Evolutionary conservation across 2,329 filamentous ascomycete species (phyloP).

Genomic region (Fusarium nanum): DNA sequence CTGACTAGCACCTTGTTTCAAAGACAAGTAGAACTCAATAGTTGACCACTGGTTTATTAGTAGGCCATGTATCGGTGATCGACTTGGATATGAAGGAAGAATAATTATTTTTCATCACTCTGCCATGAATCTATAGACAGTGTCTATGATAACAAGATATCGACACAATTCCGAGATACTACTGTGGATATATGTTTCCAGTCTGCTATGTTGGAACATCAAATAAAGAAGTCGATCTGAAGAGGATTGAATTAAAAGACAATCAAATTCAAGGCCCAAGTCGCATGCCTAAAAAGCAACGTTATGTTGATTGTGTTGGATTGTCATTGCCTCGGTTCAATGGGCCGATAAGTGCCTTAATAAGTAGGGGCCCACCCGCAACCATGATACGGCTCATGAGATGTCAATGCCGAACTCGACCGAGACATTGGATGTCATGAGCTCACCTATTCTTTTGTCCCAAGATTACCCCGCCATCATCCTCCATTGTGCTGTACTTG

Average conservation of each 20-base stretch:
- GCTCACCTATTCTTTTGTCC: background rate
- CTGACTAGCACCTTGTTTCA: background rate
- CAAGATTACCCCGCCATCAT: conserved; percentile 13
- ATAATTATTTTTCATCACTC: background rate
- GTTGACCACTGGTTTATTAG: too few species aligned
- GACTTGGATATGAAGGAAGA: too few species aligned
- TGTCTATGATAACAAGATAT: background rate
- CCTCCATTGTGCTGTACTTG: conserved; percentile 26
- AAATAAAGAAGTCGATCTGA: background rate
- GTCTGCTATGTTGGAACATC: background rate
- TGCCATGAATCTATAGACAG: background rate
- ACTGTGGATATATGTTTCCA: background rate
- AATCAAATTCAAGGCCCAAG: too few species aligned
- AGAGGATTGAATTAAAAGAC: too few species aligned
- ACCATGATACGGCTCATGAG: conserved; percentile 37
- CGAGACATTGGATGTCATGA: conserved; percentile 14
- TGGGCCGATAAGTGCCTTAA: background rate
- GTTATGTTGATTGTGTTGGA: background rate
- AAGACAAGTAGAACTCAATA: background rate
- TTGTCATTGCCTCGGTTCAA: conserved; percentile 35
- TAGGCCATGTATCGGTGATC: background rate
- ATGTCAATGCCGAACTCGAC: conserved; percentile 25
- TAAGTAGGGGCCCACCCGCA: conserved; percentile 8
- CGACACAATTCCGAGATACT: background rate
- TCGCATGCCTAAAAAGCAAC: background rate